Percentiles rank a stretch among this genome's conserved stretches.
phyloP scores from a whole-genome alignment of 2,329 filamentous ascomycete genomes.

The Colletotrichum neosansevieriae region DNA sequence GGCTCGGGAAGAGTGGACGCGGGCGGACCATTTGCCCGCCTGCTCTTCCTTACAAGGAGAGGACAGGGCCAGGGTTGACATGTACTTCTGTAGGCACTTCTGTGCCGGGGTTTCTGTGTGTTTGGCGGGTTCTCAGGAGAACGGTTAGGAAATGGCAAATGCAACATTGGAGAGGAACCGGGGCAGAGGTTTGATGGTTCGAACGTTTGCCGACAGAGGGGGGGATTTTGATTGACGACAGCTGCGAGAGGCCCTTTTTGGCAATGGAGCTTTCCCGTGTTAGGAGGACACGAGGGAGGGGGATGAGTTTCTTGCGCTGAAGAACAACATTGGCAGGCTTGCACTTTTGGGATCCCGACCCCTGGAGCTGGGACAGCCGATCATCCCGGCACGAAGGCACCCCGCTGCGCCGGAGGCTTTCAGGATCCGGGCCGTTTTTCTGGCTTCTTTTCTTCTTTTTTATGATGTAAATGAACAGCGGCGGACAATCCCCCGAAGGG shows the following conservation, averaged over 20 bases:
- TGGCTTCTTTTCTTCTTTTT: not conserved
- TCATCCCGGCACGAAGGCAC: not conserved
- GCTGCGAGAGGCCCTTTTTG: not conserved
- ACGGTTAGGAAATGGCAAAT: constrained; percentile 19
- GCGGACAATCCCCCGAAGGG: constrained; percentile 27
- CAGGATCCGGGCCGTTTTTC: constrained; percentile 19
- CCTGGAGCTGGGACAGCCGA: constrained; percentile 5
- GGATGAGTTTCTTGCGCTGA: not conserved
- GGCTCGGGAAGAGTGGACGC: constrained; percentile 39
- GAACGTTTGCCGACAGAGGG: constrained; percentile 3
- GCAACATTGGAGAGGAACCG: constrained; percentile 11
- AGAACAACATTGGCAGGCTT: not conserved
- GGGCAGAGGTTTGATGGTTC: constrained; percentile 16
- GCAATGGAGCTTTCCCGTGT: constrained; percentile 3
- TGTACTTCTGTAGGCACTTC: not conserved
- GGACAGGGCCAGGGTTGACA: constrained; percentile 13
- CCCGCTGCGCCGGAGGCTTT: constrained; percentile 21
- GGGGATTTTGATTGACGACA: not conserved
- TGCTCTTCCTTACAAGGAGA: constrained; percentile 21
- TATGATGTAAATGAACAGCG: constrained; percentile 20
- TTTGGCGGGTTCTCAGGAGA: not conserved
- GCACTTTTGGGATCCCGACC: not conserved
- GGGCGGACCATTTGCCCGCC: constrained; percentile 34
- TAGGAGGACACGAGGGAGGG: not conserved
- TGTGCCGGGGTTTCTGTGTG: not conserved